Conservation (phyloP, 163 green algal genomes). For the Chlorella variabilis region DNA sequence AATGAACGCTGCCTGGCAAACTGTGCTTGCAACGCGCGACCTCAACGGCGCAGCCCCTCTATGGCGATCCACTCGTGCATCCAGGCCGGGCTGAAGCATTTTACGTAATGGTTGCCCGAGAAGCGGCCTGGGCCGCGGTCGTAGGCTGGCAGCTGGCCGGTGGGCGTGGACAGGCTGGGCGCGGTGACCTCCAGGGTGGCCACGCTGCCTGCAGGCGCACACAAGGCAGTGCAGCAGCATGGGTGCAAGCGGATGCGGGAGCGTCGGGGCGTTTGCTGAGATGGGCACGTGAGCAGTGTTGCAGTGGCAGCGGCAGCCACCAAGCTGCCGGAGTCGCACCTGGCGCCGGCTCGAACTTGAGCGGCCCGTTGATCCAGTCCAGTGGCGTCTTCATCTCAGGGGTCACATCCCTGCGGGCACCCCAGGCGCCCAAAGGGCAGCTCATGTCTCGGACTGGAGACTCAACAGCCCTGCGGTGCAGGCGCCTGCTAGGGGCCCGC, state of each 20-base stretch:
- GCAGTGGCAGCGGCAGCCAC: background rate
- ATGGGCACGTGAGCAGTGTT: background rate
- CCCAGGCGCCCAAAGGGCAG: no score
- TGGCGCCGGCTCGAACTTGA: background rate
- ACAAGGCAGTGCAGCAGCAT: background rate
- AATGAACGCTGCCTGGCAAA: no score
- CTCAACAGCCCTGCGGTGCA: no score
- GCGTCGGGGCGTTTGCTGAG: no score
- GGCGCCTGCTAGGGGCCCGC: no score
- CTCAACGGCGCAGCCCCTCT: conserved; percentile 19
- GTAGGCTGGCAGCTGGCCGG: no score
- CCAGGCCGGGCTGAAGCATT: conserved; percentile 26
- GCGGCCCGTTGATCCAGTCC: conserved; percentile 11
- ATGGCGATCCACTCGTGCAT: conserved; percentile 41
- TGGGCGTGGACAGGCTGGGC: conserved; percentile 12
- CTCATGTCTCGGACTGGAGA: no score
- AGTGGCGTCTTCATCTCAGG: background rate
- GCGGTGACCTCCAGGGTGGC: background rate
- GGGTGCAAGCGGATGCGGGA: background rate
- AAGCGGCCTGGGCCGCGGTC: background rate
- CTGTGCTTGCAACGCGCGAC: background rate
- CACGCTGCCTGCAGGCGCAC: background rate
- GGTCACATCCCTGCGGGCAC: conserved; percentile 33
- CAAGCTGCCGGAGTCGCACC: background rate
- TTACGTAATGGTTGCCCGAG: conserved; percentile 38